Conservation (phyloP, 2,329 filamentous ascomycete species). For the Chaetomium globosum region DNA sequence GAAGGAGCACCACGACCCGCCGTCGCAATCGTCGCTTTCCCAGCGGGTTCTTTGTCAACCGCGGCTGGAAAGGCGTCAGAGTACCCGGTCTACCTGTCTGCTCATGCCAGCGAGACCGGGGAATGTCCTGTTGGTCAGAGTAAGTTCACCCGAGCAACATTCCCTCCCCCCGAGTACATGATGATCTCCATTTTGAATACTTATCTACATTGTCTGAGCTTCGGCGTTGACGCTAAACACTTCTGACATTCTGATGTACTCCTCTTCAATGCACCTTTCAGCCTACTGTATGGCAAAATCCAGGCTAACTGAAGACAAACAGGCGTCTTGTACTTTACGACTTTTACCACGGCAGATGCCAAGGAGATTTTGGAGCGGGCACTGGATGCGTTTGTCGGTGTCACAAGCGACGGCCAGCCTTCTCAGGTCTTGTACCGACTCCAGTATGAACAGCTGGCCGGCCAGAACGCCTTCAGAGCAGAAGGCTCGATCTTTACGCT, state of each 20-base stretch:
- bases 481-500: constrained; percentile 58
- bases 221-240: constrained; percentile 79
- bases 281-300: constrained; percentile 29
- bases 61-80: constrained; percentile 43
- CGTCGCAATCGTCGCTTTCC: constrained; percentile 70
- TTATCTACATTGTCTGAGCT: constrained; percentile 99
- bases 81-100: constrained; percentile 61
- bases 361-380: constrained; percentile 46
- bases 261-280: constrained; percentile 25
- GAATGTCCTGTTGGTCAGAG: constrained; percentile 88
- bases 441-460: constrained; percentile 56
- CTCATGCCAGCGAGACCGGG: constrained; percentile 87
- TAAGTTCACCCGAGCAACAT: constrained; percentile 59
- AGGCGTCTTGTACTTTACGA: constrained; percentile 47
- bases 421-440: constrained; percentile 53
- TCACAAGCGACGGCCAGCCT: constrained; percentile 37
- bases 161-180: constrained; percentile 58
- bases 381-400: constrained; percentile 47
- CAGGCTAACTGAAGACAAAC: constrained; percentile 45
- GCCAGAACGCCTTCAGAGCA: constrained; percentile 37
- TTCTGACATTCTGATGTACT: constrained; percentile 86
- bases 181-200: constrained; percentile 86
- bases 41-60: constrained; percentile 52
- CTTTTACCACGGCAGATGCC: constrained; percentile 42
- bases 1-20: constrained; percentile 78